Evolutionary conservation across 495 filamentous ascomycete species (phyloP).

Genomic region (Xylaria acuta): DNA sequence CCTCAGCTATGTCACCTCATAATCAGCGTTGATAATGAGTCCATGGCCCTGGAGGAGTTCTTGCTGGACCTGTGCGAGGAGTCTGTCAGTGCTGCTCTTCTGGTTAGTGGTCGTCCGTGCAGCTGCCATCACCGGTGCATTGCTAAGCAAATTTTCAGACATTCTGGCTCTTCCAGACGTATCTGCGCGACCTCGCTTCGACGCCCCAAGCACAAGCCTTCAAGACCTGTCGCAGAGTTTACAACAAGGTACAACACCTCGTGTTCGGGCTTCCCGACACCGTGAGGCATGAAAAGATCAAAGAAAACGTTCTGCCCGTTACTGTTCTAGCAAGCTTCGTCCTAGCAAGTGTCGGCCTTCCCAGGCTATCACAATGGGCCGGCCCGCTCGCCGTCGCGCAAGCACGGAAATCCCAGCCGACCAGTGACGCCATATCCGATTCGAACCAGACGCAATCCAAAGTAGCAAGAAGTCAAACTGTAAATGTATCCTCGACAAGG

Average conservation of each 20-base stretch:
- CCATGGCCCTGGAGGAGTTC: constrained; percentile 82
- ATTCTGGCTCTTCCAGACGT: constrained; percentile 84
- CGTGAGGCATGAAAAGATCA: constrained; percentile 68
- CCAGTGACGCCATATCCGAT: constrained; percentile 62
- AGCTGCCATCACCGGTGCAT: neutral
- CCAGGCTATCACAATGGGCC: constrained; percentile 63
- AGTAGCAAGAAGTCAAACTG: constrained; percentile 68
- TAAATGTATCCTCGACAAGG: constrained; percentile 53
- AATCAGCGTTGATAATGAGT: constrained; percentile 81
- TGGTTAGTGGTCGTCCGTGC: constrained; percentile 59
- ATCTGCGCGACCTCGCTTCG: constrained; percentile 73
- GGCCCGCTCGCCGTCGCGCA: constrained; percentile 77
- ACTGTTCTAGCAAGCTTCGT: constrained; percentile 75
- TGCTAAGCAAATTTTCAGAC: constrained; percentile 59
- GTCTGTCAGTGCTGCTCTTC: constrained; percentile 75
- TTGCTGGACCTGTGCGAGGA: constrained; percentile 80
- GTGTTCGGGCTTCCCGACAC: constrained; percentile 72
- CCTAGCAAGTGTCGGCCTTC: constrained; percentile 64
- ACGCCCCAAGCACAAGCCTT: constrained; percentile 73
- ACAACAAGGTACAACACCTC: constrained; percentile 81
- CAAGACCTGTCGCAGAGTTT: constrained; percentile 74
- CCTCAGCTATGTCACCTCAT: constrained; percentile 81
- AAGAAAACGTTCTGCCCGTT: constrained; percentile 75
- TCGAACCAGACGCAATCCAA: constrained; percentile 50
- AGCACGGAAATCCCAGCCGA: constrained; percentile 68